Evolutionary conservation across 2,329 filamentous ascomycete genomes (phyloP).

Genomic region (Didymella segeticola): DNA sequence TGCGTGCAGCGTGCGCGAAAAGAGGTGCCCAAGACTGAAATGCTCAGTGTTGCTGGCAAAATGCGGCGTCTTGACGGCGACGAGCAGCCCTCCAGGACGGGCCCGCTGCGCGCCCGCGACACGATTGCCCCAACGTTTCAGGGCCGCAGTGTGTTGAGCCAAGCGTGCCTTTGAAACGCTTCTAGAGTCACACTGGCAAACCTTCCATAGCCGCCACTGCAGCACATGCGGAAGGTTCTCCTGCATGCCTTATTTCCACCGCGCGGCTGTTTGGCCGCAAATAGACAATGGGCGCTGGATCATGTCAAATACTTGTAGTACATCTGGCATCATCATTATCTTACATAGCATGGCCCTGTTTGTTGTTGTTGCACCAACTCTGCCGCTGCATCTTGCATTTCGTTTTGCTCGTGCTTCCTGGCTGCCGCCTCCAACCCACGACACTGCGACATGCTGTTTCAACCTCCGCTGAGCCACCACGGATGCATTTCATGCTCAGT

Average conservation of each 20-base stretch:
- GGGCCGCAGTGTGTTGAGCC: slow-evolving; percentile 22
- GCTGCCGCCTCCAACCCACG: slow-evolving; percentile 8
- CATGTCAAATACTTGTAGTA: background rate
- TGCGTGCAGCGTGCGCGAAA: slow-evolving; percentile 1
- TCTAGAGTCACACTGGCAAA: slow-evolving; percentile 16
- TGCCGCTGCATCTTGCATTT: background rate
- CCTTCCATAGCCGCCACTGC: slow-evolving; percentile 15
- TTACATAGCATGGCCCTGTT: slow-evolving; percentile 7
- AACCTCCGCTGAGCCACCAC: background rate
- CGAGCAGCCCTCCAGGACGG: slow-evolving; percentile 6
- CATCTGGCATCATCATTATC: background rate
- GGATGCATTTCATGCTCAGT: background rate
- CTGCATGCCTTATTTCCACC: background rate
- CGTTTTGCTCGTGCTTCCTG: slow-evolving; percentile 5
- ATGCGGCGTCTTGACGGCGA: slow-evolving; percentile 18
- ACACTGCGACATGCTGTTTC: slow-evolving; percentile 11
- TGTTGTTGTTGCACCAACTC: background rate
- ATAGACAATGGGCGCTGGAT: background rate
- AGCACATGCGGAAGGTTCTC: slow-evolving; percentile 7
- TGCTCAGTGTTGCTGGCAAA: slow-evolving; percentile 18
- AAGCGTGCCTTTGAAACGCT: slow-evolving; percentile 38
- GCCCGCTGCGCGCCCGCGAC: slow-evolving; percentile 12
- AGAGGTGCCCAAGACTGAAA: too few relatives aligned
- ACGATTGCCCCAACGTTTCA: slow-evolving; percentile 38
- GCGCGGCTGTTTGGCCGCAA: slow-evolving; percentile 4